Base-by-base conservation (phyloP, 768 basidiomycete genomes). In the Hericium alpestre region DNA sequence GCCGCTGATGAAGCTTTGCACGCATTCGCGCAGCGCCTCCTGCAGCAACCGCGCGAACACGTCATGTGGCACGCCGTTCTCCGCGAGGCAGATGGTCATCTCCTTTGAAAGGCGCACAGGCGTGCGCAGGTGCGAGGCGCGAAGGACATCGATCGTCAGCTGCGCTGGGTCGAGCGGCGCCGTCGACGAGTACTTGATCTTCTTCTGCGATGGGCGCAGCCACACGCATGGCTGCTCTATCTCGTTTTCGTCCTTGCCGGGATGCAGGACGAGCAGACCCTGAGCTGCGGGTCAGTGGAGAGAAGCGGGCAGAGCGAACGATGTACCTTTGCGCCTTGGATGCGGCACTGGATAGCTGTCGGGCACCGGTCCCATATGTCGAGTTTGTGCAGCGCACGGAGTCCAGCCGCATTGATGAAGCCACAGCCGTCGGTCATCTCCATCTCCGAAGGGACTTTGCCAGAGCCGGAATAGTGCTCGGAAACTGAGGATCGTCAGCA, bases 391-490 rank as follows among this genome's bases (percentile, higher is more conserved):
- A 71, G 53, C 6, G 16, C 3, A 5, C 59, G 50, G 25, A 85
- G 68, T 0, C 76, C 81, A 0, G 79, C 72, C 11, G 73, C 75
- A 62, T 86, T 90, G 2, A 87, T 82, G 25, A 80, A 72, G 0
- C 88, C 87, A 67, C 86, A 87, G 0, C 88, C 88, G 64, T 90
- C 88, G 0, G 87, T 89, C 72, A 87, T 79, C 6, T 60, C 63
- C 63, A 66, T 65, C 46, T 69, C 66, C 27, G 60, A 64, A 0
- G 67, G 63, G 0, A 55, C 60, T 51, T 72, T 68, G 1, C 60
- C 57, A 11, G 41, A 11, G 27, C 65, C 57, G 12, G 52, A 40
- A 41, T 62, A 68, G 5, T 56, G 56, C 15, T 58, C 50, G 8
- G 70, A 67, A 12, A 69, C 70, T 73, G 39, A 27, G 4, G 38